Evolutionary conservation across 371 early-diverging fungal genomes (phyloP).

Genomic region (Mucor sp.): DNA sequence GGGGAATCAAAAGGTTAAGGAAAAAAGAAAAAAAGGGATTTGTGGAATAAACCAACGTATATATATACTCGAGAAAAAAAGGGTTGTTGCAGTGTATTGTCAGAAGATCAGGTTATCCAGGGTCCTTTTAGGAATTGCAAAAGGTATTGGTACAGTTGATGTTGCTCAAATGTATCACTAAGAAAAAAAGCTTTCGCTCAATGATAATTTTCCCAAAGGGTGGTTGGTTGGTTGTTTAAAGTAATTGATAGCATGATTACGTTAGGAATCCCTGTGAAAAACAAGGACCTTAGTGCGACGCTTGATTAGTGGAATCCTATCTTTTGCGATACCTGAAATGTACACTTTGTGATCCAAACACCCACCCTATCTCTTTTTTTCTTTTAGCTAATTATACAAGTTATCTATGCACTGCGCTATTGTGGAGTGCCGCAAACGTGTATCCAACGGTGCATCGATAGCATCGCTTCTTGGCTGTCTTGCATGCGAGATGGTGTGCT

Average conservation of each 20-base stretch:
- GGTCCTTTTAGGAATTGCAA: conserved; percentile 19
- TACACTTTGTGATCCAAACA: conserved; percentile 2
- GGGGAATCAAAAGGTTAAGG: neutral
- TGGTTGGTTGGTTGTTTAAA: neutral
- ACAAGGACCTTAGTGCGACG: conserved; percentile 10
- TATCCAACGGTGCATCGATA: too few relatives aligned
- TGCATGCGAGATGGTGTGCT: too few relatives aligned
- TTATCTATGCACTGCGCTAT: too few relatives aligned
- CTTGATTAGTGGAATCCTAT: conserved; percentile 9
- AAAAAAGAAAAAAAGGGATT: conserved; percentile 10
- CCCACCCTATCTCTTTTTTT: neutral
- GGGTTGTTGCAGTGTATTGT: neutral
- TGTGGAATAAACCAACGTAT: neutral
- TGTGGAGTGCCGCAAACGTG: too few relatives aligned
- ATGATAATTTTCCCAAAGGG: conserved; percentile 13
- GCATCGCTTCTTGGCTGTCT: too few relatives aligned
- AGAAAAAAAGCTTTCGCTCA: neutral
- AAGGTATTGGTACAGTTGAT: conserved; percentile 14
- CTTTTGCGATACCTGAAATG: neutral
- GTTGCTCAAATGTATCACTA: conserved; percentile 22
- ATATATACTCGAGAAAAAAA: neutral
- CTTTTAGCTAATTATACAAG: too few relatives aligned
- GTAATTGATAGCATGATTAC: conserved; percentile 18
- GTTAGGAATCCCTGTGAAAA: conserved; percentile 18
- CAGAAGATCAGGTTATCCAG: conserved; percentile 22